These are phyloP conservation scores for Leccinum angustisporum DNA, from an alignment of 1,284 basidiomycete species.

Conservation along the genomic window DNA sequence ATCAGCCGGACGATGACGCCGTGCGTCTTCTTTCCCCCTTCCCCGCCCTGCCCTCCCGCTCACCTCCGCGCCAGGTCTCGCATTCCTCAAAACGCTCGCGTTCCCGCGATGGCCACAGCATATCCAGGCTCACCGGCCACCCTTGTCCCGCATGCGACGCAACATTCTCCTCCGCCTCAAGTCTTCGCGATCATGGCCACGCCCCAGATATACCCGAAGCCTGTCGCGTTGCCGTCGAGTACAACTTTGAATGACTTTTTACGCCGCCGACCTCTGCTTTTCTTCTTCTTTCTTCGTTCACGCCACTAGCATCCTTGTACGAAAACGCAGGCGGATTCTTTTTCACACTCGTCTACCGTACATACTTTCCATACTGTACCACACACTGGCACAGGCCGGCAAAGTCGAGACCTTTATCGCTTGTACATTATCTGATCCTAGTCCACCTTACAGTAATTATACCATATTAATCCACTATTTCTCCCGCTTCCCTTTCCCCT, in stretches of 20 bases:
- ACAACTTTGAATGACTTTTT: slow-evolving; percentile 57
- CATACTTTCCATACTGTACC: slow-evolving; percentile 27
- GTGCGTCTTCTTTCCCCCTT: slow-evolving; percentile 38
- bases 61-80: slow-evolving; percentile 39
- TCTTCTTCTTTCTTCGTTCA: slow-evolving; percentile 12
- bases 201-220: slow-evolving; percentile 57
- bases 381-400: slow-evolving; percentile 8
- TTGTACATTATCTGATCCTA: slow-evolving; percentile 34
- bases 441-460: slow-evolving; percentile 31
- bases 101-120: slow-evolving; percentile 37
- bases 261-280: not conserved
- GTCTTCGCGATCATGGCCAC: slow-evolving; percentile 58
- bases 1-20: slow-evolving; percentile 39
- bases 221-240: slow-evolving; percentile 68
- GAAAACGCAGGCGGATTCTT: slow-evolving; percentile 31
- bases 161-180: slow-evolving; percentile 54
- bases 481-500: not conserved
- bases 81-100: slow-evolving; percentile 56
- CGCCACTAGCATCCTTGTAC: slow-evolving; percentile 32
- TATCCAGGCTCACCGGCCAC: slow-evolving; percentile 35
- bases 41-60: slow-evolving; percentile 6
- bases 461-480: slow-evolving; percentile 33
- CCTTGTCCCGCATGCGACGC: slow-evolving; percentile 72
- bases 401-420: slow-evolving; percentile 18
- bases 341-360: slow-evolving; percentile 28